Conservation (phyloP, 2,329 filamentous ascomycete species). For the Neopestalotiopsis sp. region DNA sequence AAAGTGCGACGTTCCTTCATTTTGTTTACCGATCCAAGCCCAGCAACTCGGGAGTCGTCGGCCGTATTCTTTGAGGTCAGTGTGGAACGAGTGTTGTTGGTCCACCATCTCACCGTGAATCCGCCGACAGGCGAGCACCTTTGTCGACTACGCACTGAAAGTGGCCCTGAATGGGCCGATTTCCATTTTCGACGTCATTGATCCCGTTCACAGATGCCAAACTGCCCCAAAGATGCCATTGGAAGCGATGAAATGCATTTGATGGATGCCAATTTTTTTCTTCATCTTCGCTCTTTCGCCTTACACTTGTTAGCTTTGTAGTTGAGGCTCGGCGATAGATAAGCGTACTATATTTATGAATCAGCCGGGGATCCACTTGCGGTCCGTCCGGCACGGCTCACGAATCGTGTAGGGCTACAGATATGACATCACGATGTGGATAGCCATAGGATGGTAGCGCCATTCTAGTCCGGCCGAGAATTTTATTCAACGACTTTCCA, state of each 20-base stretch:
- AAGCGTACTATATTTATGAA: background rate
- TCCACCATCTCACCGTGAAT: constrained; percentile 27
- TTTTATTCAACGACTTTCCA: background rate
- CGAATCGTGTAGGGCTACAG: constrained; percentile 14
- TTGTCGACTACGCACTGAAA: constrained; percentile 13
- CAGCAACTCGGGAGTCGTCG: constrained; percentile 13
- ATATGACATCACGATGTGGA: constrained; percentile 5
- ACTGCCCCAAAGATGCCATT: background rate
- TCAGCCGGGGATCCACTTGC: constrained; percentile 6
- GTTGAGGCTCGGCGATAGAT: constrained; percentile 5
- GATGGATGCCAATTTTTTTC: background rate
- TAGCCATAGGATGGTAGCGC: constrained; percentile 3
- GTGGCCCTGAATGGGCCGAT: constrained; percentile 7
- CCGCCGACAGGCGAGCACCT: constrained; percentile 18
- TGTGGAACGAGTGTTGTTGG: constrained; percentile 17
- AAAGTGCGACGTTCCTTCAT: constrained; percentile 6
- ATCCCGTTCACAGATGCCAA: background rate
- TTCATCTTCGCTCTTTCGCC: background rate
- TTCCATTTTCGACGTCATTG: constrained; percentile 8
- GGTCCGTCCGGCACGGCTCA: constrained; percentile 4
- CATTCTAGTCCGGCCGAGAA: constrained; percentile 13
- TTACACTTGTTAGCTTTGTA: background rate
- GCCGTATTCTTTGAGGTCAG: constrained; percentile 9
- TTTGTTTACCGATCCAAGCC: constrained; percentile 11
- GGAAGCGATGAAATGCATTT: background rate